phyloP scores from a whole-genome alignment of 2,329 filamentous ascomycete genomes.

The Didymella arachidicola region DNA sequence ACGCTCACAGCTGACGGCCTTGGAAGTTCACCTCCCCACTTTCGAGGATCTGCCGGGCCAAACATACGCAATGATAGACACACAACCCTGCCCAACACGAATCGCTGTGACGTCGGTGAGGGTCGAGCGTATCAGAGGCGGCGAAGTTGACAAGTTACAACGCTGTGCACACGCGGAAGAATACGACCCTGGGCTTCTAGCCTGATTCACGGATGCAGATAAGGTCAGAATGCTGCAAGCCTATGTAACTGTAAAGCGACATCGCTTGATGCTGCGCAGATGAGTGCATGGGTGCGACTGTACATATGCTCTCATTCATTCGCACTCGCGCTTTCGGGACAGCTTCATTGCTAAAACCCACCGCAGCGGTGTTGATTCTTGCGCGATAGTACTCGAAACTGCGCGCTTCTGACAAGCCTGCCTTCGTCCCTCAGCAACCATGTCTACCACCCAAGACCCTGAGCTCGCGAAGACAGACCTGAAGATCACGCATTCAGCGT shows the following conservation, averaged over 20 bases:
- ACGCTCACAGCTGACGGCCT: constrained; percentile 11
- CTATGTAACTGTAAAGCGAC: constrained; percentile 30
- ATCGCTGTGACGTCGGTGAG: constrained; percentile 14
- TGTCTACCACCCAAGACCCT: constrained; percentile 38
- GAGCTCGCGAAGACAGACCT: constrained; percentile 43
- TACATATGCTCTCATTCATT: constrained; percentile 20
- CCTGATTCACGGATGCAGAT: constrained; percentile 12
- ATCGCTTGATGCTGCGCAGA: constrained; percentile 17
- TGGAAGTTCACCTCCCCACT: constrained; percentile 20
- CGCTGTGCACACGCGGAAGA: constrained; percentile 14
- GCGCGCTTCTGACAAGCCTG: not conserved
- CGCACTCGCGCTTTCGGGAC: not conserved
- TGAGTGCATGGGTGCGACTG: constrained; percentile 9
- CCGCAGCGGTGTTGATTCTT: not conserved
- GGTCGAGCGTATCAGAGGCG: constrained; percentile 12
- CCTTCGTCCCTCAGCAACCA: constrained; percentile 18
- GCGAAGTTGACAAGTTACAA: constrained; percentile 7
- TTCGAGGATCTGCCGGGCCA: constrained; percentile 20
- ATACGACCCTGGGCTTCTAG: constrained; percentile 26
- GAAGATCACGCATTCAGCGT: constrained; percentile 36
- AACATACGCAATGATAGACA: constrained; percentile 13
- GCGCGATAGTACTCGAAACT: not conserved
- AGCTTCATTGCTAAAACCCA: not conserved
- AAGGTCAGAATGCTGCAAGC: constrained; percentile 22
- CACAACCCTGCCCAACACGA: constrained; percentile 4